Evolutionary conservation across 306 rosid species (phyloP).

Genomic region (Arachis hypogaea): DNA sequence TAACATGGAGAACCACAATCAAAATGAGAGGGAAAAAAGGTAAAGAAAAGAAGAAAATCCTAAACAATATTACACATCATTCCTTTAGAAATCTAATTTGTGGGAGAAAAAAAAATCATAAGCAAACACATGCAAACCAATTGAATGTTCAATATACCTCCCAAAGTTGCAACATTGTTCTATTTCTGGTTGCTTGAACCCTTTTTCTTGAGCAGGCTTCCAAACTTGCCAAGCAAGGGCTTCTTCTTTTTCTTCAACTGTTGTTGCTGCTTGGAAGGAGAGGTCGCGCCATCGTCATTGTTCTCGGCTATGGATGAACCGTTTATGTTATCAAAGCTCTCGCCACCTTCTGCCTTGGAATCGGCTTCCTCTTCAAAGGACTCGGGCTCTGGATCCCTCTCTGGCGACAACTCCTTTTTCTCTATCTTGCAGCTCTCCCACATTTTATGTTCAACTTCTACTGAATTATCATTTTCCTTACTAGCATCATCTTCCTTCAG

Average conservation of each 20-base stretch:
- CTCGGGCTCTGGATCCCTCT: conserved; percentile 77
- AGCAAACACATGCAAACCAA: conserved; percentile 59
- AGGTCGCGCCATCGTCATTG: conserved; percentile 51
- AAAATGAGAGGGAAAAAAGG: conserved; percentile 9
- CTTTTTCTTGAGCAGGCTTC: conserved; percentile 93
- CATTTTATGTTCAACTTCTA: conserved; percentile 75
- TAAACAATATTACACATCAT: conserved; percentile 59
- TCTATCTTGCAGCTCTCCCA: conserved; percentile 97
- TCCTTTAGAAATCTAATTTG: conserved; percentile 52
- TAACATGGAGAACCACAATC: conserved; percentile 42
- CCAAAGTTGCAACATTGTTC: conserved; percentile 40
- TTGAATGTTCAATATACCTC: conserved; percentile 56
- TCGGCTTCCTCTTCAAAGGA: conserved; percentile 74
- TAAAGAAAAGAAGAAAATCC: conserved; percentile 17
- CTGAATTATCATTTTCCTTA: conserved; percentile 63
- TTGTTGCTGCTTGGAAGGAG: conserved; percentile 71
- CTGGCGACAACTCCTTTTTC: conserved; percentile 92
- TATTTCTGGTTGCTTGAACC: conserved; percentile 69
- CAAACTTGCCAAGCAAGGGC: conserved; percentile 86
- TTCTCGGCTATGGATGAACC: conserved; percentile 57
- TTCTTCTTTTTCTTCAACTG: conserved; percentile 88
- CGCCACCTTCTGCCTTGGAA: conserved; percentile 59
- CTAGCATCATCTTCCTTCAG: conserved; percentile 49
- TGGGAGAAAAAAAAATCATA: conserved; percentile 46
- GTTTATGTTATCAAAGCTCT: conserved; percentile 70